A percentile compares a stretch with the other conserved stretches of the same genome.
Conservation (phyloP, 306 rosid genomes). For the Fagus sylvatica region DNA sequence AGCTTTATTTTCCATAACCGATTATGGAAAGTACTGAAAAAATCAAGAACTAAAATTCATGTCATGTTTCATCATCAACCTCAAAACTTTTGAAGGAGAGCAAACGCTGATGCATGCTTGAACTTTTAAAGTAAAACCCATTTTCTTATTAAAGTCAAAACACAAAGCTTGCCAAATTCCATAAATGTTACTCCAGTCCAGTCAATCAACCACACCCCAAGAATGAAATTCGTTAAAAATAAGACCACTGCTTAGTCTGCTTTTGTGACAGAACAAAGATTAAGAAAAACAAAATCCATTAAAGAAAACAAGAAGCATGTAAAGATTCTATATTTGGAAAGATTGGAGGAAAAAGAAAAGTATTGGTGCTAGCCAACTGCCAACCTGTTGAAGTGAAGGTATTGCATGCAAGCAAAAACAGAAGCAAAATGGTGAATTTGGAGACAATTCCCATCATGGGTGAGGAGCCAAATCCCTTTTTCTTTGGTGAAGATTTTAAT, state of each 20-base stretch:
- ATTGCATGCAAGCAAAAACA: conserved; percentile 34
- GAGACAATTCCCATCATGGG: conserved; percentile 19
- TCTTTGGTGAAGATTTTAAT: neutral
- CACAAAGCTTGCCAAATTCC: conserved; percentile 14
- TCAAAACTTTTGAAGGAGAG: conserved; percentile 5
- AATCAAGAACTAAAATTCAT: neutral
- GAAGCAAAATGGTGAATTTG: conserved; percentile 34
- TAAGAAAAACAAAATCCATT: conserved; percentile 18
- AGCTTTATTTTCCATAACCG: neutral
- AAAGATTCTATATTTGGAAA: conserved; percentile 12
- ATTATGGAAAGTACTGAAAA: neutral
- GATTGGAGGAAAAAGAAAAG: conserved; percentile 16
- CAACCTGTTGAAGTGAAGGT: conserved; percentile 59
- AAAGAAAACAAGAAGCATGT: conserved; percentile 9
- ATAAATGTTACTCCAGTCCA: neutral
- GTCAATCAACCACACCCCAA: conserved; percentile 20
- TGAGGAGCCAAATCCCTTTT: conserved; percentile 27
- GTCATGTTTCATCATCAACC: neutral
- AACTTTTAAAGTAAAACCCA: conserved; percentile 5
- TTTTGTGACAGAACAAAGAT: neutral
- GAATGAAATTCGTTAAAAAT: neutral
- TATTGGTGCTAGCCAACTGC: neutral
- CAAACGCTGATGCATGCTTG: conserved; percentile 8
- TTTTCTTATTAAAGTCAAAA: conserved; percentile 10
- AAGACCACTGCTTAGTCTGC: neutral